Percentiles rank a stretch among this genome's conserved stretches.
These are phyloP conservation scores for Picea abies DNA, from an alignment of 83 land plant genomes.

Conservation along the genomic window DNA sequence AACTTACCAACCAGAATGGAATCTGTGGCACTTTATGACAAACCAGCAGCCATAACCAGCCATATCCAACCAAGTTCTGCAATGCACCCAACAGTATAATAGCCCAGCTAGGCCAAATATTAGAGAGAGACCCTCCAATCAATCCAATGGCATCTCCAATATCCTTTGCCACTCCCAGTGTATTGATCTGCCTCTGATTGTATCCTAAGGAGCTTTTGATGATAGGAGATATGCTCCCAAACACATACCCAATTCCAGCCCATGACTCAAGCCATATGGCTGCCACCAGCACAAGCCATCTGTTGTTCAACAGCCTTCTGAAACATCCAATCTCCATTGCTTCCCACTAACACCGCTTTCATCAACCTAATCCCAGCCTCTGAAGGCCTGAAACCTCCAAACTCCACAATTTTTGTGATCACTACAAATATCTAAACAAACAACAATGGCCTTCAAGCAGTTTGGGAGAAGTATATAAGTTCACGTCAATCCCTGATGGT, in stretches of 20 bases:
- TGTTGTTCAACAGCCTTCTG: conserved; percentile 20
- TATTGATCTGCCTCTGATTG: conserved; percentile 55
- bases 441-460: too few species aligned
- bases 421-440: too few species aligned
- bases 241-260: conserved; percentile 50
- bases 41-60: conserved; percentile 49
- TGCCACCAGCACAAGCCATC: conserved; percentile 57
- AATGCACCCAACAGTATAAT: conserved; percentile 35
- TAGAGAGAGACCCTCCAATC: conserved; percentile 36
- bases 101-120: conserved; percentile 42
- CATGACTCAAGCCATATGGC: conserved; percentile 53
- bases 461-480: too few species aligned
- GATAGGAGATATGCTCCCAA: conserved; percentile 50
- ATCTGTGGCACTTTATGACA: conserved; percentile 19
- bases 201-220: conserved; percentile 43
- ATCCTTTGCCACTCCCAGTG: conserved; percentile 58
- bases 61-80: conserved; percentile 47
- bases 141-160: conserved; percentile 57
- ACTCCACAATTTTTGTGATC: too few species aligned
- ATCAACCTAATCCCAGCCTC: too few species aligned
- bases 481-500: too few species aligned
- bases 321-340: neutral
- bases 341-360: neutral
- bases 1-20: conserved; percentile 46
- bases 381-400: too few species aligned